Percentiles rank a stretch among this genome's conserved stretches.
Conservation (phyloP, 2,329 filamentous ascomycete genomes). For the Graphiopsis chlorocephala region DNA sequence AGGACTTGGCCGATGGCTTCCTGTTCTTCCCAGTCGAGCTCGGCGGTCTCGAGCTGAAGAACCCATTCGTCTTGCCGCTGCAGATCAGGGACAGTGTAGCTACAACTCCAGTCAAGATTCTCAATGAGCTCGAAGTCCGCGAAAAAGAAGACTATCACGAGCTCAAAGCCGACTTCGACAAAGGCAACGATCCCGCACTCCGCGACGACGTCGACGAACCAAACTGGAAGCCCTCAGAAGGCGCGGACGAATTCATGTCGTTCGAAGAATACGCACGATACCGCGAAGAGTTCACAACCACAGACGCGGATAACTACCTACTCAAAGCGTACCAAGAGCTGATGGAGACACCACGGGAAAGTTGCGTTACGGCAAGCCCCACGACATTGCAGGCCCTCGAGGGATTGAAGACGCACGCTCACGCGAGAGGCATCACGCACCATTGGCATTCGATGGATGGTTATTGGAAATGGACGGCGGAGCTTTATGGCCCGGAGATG, state of each 20-base stretch:
- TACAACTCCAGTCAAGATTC: constrained; percentile 37
- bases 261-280: constrained; percentile 45
- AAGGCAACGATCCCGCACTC: constrained; percentile 17
- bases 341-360: not conserved
- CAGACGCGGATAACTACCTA: not conserved
- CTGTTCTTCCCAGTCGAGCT: constrained; percentile 54
- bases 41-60: constrained; percentile 50
- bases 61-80: constrained; percentile 50
- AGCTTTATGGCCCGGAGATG: constrained; percentile 28
- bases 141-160: not conserved
- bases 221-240: constrained; percentile 37
- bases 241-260: constrained; percentile 41
- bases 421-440: constrained; percentile 22
- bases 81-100: constrained; percentile 46
- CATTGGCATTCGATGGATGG: constrained; percentile 24
- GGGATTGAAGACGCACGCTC: not conserved
- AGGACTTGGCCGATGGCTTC: constrained; percentile 50
- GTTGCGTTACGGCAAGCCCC: not conserved
- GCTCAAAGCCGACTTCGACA: not conserved
- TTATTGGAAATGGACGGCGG: constrained; percentile 49
- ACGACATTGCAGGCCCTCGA: not conserved
- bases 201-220: constrained; percentile 35
- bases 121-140: not conserved
- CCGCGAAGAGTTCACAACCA: constrained; percentile 38
- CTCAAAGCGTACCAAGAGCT: constrained; percentile 36